phyloP scores from a whole-genome alignment of 1,284 basidiomycete species.

The Microstroma glucosiphilum region DNA sequence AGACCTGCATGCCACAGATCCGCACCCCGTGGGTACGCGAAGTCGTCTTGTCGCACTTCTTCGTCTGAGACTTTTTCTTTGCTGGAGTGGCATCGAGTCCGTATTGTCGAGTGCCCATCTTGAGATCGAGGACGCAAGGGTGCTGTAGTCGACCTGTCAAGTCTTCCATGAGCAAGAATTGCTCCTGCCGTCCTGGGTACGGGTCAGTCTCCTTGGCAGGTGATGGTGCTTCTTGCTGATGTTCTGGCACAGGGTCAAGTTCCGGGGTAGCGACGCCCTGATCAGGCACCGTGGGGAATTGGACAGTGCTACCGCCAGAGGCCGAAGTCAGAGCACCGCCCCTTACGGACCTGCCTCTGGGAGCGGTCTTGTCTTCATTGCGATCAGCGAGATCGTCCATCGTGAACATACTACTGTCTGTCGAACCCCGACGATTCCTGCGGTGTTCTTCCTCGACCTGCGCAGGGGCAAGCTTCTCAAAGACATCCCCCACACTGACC shows the following conservation, averaged over 20 bases:
- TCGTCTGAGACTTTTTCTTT: conserved; percentile 95
- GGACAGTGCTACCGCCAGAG: no score
- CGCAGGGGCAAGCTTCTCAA: neutral
- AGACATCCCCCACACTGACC: neutral
- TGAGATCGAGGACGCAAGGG: conserved; percentile 93
- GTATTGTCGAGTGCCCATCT: conserved; percentile 98
- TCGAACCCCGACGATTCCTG: neutral
- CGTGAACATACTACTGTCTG: conserved; percentile 8
- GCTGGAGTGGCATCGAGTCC: conserved; percentile 85
- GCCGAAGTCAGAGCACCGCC: no score
- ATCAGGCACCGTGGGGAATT: no score
- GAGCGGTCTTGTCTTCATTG: neutral
- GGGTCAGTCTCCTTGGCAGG: neutral
- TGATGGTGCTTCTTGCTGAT: no score
- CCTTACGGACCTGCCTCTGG: no score
- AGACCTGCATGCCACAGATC: conserved; percentile 97
- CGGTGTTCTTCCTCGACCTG: neutral
- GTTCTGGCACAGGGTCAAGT: no score
- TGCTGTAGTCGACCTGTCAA: conserved; percentile 86
- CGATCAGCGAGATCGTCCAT: conserved; percentile 14
- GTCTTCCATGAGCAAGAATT: conserved; percentile 99
- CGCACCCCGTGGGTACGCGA: conserved; percentile 82
- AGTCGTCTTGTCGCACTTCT: conserved; percentile 95
- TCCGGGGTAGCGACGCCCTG: no score
- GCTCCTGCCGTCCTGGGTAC: conserved; percentile 69